Conservation (phyloP, 2,329 filamentous ascomycete species). For the Ustilaginoidea virens region DNA sequence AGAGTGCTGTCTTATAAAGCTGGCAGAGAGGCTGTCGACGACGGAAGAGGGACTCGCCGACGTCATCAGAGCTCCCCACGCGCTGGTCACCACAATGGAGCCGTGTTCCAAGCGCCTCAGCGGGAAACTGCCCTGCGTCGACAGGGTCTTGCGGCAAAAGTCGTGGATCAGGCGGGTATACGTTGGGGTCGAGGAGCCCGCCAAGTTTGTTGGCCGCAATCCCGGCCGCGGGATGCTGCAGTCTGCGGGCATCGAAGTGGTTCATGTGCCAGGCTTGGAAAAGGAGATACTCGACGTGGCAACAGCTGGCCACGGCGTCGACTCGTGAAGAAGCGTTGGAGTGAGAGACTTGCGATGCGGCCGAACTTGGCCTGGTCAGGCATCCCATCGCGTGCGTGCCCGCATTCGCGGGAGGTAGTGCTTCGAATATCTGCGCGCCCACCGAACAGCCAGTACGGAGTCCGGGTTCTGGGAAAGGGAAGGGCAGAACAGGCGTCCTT, state of each 20-base stretch:
- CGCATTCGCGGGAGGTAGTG: too few relatives aligned
- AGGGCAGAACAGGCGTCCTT: too few relatives aligned
- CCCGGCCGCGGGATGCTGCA: slow-evolving; percentile 56
- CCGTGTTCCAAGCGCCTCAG: slow-evolving; percentile 62
- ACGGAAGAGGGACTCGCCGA: slow-evolving; percentile 38
- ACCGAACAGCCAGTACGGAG: too few relatives aligned
- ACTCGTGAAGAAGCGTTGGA: slow-evolving; percentile 6
- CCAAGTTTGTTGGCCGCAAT: slow-evolving; percentile 77
- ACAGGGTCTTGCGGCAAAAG: slow-evolving; percentile 54
- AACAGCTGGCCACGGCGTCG: slow-evolving; percentile 54
- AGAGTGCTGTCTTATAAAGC: slow-evolving; percentile 77
- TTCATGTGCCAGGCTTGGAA: slow-evolving; percentile 62
- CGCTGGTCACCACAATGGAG: slow-evolving; percentile 86
- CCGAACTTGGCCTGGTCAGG: too few relatives aligned
- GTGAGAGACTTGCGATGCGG: too few relatives aligned
- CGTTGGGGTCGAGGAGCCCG: slow-evolving; percentile 76
- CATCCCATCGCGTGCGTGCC: too few relatives aligned
- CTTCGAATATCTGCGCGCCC: too few relatives aligned
- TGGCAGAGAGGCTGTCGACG: slow-evolving; percentile 30
- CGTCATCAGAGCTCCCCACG: slow-evolving; percentile 17
- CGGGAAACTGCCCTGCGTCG: slow-evolving; percentile 62
- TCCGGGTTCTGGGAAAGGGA: too few relatives aligned
- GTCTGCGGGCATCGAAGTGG: slow-evolving; percentile 56
- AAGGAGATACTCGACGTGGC: slow-evolving; percentile 68
- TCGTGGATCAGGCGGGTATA: slow-evolving; percentile 61